These are phyloP conservation scores for Mycena sp. DNA, from an alignment of 1,284 basidiomycete species.

Conservation along the genomic window DNA sequence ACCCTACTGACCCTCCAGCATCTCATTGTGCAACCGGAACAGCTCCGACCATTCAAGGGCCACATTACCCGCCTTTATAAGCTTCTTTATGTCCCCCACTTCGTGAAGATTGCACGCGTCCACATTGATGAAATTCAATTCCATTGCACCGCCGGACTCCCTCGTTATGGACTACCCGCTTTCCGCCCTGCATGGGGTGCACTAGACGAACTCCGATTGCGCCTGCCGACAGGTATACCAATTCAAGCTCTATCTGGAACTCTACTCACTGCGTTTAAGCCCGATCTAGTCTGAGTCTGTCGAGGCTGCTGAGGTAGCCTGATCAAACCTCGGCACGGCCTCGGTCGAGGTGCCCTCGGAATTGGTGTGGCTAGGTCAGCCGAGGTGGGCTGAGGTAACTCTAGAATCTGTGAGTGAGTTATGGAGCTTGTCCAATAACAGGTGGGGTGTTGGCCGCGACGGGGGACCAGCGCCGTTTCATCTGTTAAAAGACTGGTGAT, in stretches of 20 bases:
- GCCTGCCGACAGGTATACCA: constrained; percentile 28
- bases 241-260: constrained; percentile 38
- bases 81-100: constrained; percentile 27
- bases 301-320: not conserved
- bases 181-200: constrained; percentile 38
- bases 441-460: too few species aligned
- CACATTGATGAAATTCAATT: constrained; percentile 37
- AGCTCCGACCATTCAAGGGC: constrained; percentile 33
- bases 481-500: too few species aligned
- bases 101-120: constrained; percentile 19
- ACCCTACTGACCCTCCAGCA: too few species aligned
- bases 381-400: not conserved
- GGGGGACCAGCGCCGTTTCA: too few species aligned
- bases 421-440: too few species aligned
- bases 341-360: not conserved
- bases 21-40: constrained; percentile 38
- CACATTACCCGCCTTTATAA: constrained; percentile 31
- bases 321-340: not conserved
- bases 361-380: not conserved
- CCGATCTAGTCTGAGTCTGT: too few species aligned
- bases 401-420: too few species aligned
- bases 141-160: constrained; percentile 32
- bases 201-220: constrained; percentile 35
- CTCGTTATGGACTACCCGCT: constrained; percentile 34
- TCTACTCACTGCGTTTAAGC: constrained; percentile 39